Conservation (phyloP, 306 rosid genomes). For the Sophora flavescens region DNA sequence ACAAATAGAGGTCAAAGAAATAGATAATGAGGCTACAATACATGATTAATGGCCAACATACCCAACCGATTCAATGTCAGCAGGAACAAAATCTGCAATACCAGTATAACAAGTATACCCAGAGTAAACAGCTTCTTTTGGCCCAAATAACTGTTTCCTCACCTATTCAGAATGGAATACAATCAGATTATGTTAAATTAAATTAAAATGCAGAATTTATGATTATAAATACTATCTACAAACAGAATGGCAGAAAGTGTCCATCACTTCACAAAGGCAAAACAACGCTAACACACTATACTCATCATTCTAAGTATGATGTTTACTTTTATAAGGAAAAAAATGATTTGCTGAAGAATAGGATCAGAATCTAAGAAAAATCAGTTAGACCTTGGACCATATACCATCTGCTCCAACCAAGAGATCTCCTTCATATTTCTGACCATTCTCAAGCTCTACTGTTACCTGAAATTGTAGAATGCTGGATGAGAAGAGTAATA, state of each 20-base stretch:
- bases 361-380: constrained; percentile 21
- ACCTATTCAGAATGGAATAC: constrained; percentile 63
- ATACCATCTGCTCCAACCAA: constrained; percentile 99
- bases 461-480: constrained; percentile 65
- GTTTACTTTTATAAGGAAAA: constrained; percentile 9
- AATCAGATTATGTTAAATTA: constrained; percentile 13
- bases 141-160: constrained; percentile 80
- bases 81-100: constrained; percentile 90
- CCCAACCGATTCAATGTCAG: constrained; percentile 90
- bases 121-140: constrained; percentile 72
- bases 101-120: constrained; percentile 98
- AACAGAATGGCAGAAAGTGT: constrained; percentile 19
- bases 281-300: constrained; percentile 13
- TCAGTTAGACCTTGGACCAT: constrained; percentile 81
- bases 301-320: background rate
- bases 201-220: background rate
- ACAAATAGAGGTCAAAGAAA: constrained; percentile 17
- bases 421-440: constrained; percentile 85
- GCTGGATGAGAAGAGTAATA: constrained; percentile 48
- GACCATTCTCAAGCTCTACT: constrained; percentile 81
- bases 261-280: constrained; percentile 20
- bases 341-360: constrained; percentile 26
- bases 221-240: constrained; percentile 14
- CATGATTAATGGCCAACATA: constrained; percentile 44
- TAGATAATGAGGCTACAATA: constrained; percentile 14